Conservation (phyloP, 305 asterid species). For the Caryopteris hybrid region DNA sequence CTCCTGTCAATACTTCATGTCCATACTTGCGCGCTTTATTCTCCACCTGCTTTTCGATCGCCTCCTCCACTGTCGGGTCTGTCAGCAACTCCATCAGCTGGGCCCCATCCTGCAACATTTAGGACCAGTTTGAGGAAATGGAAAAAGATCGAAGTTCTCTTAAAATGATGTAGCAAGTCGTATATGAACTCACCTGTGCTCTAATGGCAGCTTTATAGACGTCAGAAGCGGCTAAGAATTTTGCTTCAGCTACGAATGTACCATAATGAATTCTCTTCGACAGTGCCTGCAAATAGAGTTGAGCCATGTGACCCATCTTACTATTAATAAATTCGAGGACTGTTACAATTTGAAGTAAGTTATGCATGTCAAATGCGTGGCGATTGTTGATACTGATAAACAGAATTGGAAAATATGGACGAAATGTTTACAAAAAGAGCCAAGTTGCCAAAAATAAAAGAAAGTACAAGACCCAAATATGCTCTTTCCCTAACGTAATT, state of each 20-base stretch:
- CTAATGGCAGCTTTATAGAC: constrained; percentile 54
- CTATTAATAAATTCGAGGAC: background rate
- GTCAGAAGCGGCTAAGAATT: constrained; percentile 61
- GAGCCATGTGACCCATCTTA: too few relatives aligned
- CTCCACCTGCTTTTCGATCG: constrained; percentile 58
- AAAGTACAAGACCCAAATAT: too few relatives aligned
- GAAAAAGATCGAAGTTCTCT: background rate
- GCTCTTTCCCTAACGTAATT: too few relatives aligned
- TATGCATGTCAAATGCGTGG: background rate
- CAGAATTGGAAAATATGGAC: too few relatives aligned
- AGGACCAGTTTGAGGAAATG: background rate
- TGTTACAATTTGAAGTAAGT: background rate
- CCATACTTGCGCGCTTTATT: constrained; percentile 64
- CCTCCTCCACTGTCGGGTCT: constrained; percentile 65
- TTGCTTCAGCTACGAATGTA: constrained; percentile 89
- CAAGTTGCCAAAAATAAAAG: too few relatives aligned
- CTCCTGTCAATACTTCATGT: constrained; percentile 34
- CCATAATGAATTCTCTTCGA: constrained; percentile 87
- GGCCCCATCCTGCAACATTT: constrained; percentile 39
- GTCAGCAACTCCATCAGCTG: constrained; percentile 66
- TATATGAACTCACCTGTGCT: constrained; percentile 42
- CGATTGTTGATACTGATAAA: background rate
- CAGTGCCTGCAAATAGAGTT: constrained; percentile 36
- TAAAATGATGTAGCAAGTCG: background rate
- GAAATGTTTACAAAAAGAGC: too few relatives aligned